Base-by-base conservation (phyloP, 2,329 filamentous ascomycete species). In the Thielaviopsis ethacetica region DNA sequence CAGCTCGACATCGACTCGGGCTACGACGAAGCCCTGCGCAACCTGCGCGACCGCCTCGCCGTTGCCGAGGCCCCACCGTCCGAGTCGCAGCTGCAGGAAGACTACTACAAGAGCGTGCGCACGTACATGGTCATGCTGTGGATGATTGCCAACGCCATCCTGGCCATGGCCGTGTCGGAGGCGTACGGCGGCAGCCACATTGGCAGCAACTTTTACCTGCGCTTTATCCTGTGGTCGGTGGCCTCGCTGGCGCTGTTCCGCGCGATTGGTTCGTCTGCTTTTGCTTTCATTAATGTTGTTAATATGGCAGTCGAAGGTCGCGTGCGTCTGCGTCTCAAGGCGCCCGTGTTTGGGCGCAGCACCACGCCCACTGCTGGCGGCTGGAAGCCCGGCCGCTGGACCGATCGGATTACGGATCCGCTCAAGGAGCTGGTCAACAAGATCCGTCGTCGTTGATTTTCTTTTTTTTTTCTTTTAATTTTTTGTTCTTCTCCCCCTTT, bases 51-150 rank as follows among this genome's bases (percentile, higher is more conserved):
- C 68, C 81, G 93, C 52, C 78, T 98, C 65, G 90, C 95, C 69
- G 91, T 97, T 0, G 76, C 86, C 12, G 69, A 71, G 13, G 70
- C 79, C 0, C 71, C 75, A 0, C 65, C 82, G 17, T 83, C 80
- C 51, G 91, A 96, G 65, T 76, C 81, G 0, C 93, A 97, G 72
- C 73, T 90, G 72, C 93, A 98, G 71, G 93, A 98, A 71, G 93
- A 98, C 72, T 98, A 98, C 78, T 98, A 98, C 79, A 88, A 91
- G 70, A 88, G 86, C 49, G 93, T 98, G 57, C 84, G 93, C 58
- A 98, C 93, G 0, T 98, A 98, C 82, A 94, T 98, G 84, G 93
- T 98, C 13, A 83, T 95, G 51, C 79, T 84, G 53, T 98, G 93
- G 93, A 89, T 98, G 80, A 79, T 94, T 41, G 82, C 84, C 66